Evolutionary conservation across 306 rosid species (phyloP).

Genomic region (Calophaca sinica): DNA sequence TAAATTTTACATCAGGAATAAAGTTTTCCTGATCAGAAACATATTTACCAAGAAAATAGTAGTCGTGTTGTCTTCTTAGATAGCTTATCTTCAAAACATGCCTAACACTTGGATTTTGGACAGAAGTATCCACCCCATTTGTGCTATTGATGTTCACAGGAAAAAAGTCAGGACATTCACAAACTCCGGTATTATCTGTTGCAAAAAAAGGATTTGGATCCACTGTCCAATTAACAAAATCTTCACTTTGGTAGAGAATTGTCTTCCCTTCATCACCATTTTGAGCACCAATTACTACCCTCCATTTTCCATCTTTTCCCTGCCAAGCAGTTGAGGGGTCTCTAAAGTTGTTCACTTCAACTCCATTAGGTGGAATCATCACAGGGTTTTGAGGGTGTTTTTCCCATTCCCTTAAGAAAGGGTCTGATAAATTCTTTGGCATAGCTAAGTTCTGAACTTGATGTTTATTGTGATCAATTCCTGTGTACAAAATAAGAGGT

Average conservation of each 20-base stretch:
- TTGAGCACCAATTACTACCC: slow-evolving; percentile 60
- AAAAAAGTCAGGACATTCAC: slow-evolving; percentile 70
- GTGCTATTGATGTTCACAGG: slow-evolving; percentile 52
- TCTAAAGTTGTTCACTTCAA: slow-evolving; percentile 55
- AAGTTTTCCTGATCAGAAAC: slow-evolving; percentile 44
- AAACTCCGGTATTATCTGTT: slow-evolving; percentile 52
- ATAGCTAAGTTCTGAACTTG: slow-evolving; percentile 66
- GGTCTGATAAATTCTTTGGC: slow-evolving; percentile 60
- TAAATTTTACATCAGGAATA: slow-evolving; percentile 46
- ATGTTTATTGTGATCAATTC: slow-evolving; percentile 46
- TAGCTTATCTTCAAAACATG: slow-evolving; percentile 66
- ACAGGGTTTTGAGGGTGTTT: slow-evolving; percentile 64
- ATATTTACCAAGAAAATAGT: slow-evolving; percentile 62
- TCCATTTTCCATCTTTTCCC: slow-evolving; percentile 60
- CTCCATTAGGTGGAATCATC: slow-evolving; percentile 51
- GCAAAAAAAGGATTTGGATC: slow-evolving; percentile 49
- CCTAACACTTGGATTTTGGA: slow-evolving; percentile 36
- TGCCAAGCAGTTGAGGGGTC: slow-evolving; percentile 78
- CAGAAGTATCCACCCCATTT: slow-evolving; percentile 60
- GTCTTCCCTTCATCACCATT: slow-evolving; percentile 54
- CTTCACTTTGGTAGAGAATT: slow-evolving; percentile 54
- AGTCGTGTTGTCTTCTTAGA: slow-evolving; percentile 33
- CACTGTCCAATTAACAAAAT: slow-evolving; percentile 58
- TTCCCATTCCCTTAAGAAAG: slow-evolving; percentile 61
- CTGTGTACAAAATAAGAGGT: slow-evolving; percentile 64